phyloP scores from a whole-genome alignment of 257 asterid species.

The Ligustrum vulgare region DNA sequence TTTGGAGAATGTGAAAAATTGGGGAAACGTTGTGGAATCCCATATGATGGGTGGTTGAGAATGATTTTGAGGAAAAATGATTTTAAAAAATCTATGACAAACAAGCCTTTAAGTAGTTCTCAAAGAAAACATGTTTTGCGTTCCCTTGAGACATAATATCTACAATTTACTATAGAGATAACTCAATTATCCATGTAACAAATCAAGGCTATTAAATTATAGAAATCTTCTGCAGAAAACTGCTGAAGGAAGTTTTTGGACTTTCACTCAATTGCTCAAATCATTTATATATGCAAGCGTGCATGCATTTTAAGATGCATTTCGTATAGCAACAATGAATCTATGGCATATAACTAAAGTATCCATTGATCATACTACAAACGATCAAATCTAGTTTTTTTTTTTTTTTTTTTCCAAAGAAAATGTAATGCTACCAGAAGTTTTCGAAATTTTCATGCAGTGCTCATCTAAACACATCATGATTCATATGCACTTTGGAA shows the following conservation, averaged over 20 bases:
- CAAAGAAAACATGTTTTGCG: neutral
- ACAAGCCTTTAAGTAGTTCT: neutral
- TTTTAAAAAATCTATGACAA: neutral
- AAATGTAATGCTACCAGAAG: neutral
- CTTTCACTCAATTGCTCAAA: neutral
- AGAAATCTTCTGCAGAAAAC: neutral
- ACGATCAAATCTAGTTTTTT: neutral
- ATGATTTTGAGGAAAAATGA: too few species aligned
- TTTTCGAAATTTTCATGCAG: neutral
- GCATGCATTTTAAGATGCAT: neutral
- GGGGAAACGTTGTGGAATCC: too few species aligned
- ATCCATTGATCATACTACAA: neutral
- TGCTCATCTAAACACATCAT: neutral
- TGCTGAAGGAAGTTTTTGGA: neutral
- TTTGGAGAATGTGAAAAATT: too few species aligned
- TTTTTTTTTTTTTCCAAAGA: neutral
- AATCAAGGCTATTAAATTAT: neutral
- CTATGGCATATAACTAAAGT: neutral
- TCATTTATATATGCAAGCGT: neutral
- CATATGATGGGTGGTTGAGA: too few species aligned
- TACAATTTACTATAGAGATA: neutral
- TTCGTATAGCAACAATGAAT: neutral
- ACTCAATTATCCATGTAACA: neutral
- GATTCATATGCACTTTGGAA: neutral
- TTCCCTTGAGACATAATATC: neutral